A percentile compares a stretch with the other conserved stretches of the same genome.
phyloP scores from a whole-genome alignment of 129 eudicot genomes.

The Kitagawia praeruptora region DNA sequence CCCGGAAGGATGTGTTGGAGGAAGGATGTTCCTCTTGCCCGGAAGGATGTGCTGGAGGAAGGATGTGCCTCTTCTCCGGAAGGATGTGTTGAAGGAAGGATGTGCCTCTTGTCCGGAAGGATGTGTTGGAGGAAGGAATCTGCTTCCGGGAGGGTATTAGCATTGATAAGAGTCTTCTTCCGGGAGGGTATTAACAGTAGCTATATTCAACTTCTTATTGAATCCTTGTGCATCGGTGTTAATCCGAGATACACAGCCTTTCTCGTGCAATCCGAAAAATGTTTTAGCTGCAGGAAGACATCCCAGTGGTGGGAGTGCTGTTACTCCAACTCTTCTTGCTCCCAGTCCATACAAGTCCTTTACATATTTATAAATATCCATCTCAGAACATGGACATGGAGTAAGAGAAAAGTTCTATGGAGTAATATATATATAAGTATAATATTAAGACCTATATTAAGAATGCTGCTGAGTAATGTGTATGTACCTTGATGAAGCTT shows the following conservation, averaged over 20 bases:
- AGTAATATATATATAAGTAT: background rate
- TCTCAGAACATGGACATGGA: background rate
- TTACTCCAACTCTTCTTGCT: slow-evolving; percentile 81
- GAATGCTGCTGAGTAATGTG: background rate
- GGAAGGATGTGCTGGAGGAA: too few relatives aligned
- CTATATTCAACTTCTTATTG: slow-evolving; percentile 50
- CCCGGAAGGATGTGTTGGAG: too few relatives aligned
- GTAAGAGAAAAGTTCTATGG: too few relatives aligned
- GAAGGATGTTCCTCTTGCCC: too few relatives aligned
- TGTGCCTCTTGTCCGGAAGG: too few relatives aligned
- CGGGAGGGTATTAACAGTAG: too few relatives aligned
- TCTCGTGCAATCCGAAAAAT: slow-evolving; percentile 49
- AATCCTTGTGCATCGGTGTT: slow-evolving; percentile 65
- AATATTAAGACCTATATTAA: background rate
- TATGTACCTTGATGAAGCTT: slow-evolving; percentile 46
- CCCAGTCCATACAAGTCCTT: slow-evolving; percentile 66
- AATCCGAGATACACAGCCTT: slow-evolving; percentile 62
- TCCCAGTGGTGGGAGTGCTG: slow-evolving; percentile 85
- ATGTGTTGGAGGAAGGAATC: too few relatives aligned
- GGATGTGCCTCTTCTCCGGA: too few relatives aligned
- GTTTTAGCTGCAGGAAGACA: slow-evolving; percentile 73
- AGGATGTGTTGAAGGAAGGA: too few relatives aligned
- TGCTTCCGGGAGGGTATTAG: too few relatives aligned
- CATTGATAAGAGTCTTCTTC: too few relatives aligned
- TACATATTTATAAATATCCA: background rate